Conservation (phyloP, 345 rosid genomes). For the Xanthoceras sorbifolium region DNA sequence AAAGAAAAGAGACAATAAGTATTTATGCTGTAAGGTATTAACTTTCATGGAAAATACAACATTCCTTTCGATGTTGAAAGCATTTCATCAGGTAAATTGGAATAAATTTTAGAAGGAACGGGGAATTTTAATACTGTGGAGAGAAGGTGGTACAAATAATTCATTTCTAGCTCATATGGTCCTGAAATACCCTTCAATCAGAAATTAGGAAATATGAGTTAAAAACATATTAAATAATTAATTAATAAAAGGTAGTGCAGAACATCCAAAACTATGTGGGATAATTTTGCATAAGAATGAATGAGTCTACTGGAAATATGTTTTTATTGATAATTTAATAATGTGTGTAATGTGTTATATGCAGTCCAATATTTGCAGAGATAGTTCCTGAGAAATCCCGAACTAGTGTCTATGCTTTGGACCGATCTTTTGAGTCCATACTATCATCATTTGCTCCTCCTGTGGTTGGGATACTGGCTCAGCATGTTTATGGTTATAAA, state of each 20-base stretch:
- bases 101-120: background rate
- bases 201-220: background rate
- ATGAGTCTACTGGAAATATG: background rate
- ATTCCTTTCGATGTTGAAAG: background rate
- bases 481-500: constrained; percentile 76
- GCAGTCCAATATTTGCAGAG: constrained; percentile 93
- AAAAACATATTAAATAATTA: background rate
- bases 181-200: background rate
- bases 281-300: background rate
- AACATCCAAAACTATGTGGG: background rate
- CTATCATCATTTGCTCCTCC: constrained; percentile 92
- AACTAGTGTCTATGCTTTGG: constrained; percentile 82
- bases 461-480: constrained; percentile 76
- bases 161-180: background rate
- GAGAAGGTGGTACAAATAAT: background rate
- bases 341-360: constrained; percentile 8
- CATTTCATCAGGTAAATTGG: background rate
- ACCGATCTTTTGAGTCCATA: constrained; percentile 73
- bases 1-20: background rate
- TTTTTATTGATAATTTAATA: background rate
- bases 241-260: background rate
- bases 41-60: background rate
- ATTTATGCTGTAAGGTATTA: background rate
- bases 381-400: constrained; percentile 83
- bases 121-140: background rate